Percentiles rank a stretch among this genome's conserved stretches.
These are phyloP conservation scores for Strobilomyces echinocephalus DNA, from an alignment of 768 basidiomycete genomes.

Conservation along the genomic window DNA sequence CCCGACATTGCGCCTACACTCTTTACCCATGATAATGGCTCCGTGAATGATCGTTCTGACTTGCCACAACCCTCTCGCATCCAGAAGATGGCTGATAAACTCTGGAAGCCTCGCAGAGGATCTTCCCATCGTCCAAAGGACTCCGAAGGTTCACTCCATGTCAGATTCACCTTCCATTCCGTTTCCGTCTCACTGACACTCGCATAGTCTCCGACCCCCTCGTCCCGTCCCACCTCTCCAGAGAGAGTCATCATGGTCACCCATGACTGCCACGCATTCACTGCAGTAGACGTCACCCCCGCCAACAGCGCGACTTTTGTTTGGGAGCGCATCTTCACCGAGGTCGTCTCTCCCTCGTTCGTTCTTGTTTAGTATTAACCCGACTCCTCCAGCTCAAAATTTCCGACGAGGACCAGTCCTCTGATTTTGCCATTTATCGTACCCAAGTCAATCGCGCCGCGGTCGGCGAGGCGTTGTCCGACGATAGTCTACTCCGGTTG, in stretches of 20 bases:
- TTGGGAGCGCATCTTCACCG: conserved; percentile 75
- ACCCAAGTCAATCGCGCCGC: conserved; percentile 82
- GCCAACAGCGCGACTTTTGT: conserved; percentile 64
- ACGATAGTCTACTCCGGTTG: conserved; percentile 66
- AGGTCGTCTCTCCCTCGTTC: conserved; percentile 42
- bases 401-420: conserved; percentile 72
- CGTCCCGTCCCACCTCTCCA: conserved; percentile 29
- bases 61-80: conserved; percentile 27
- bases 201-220: conserved; percentile 29
- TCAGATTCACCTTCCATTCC: conserved; percentile 6
- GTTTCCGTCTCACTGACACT: conserved; percentile 9
- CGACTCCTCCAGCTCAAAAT: conserved; percentile 58
- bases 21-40: conserved; percentile 37
- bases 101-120: conserved; percentile 24
- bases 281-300: conserved; percentile 64
- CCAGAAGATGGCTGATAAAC: conserved; percentile 31
- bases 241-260: conserved; percentile 58
- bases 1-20: conserved; percentile 37
- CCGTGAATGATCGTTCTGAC: conserved; percentile 28
- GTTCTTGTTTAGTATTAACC: conserved; percentile 2
- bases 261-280: conserved; percentile 70
- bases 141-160: conserved; percentile 25
- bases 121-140: conserved; percentile 29
- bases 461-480: conserved; percentile 65
- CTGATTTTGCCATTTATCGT: conserved; percentile 72